Evolutionary conservation across 2,329 filamentous ascomycete species (phyloP).

Genomic region (Hypoxylon sp.): DNA sequence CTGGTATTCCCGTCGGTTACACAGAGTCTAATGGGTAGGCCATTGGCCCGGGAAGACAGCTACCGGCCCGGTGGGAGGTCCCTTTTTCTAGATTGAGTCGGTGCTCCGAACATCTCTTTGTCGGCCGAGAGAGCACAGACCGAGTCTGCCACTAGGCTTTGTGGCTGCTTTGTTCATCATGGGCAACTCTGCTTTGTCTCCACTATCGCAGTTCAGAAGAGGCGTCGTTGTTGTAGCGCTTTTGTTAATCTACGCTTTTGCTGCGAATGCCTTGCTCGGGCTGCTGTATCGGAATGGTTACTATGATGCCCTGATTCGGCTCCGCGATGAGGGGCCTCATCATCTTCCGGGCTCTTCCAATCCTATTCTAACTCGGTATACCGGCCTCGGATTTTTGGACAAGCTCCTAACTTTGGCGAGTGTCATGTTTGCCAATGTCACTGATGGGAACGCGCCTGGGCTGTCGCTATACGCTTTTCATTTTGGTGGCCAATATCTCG

Average conservation of each 20-base stretch:
- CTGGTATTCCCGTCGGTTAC: slow-evolving; percentile 20
- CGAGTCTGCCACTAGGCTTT: not conserved
- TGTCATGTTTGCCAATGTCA: slow-evolving; percentile 40
- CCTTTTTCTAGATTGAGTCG: slow-evolving; percentile 12
- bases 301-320: slow-evolving; percentile 30
- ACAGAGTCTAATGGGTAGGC: slow-evolving; percentile 20
- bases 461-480: slow-evolving; percentile 39
- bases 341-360: slow-evolving; percentile 37
- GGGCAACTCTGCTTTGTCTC: slow-evolving; percentile 16
- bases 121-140: slow-evolving; percentile 10
- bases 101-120: slow-evolving; percentile 11
- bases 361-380: slow-evolving; percentile 33
- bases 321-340: slow-evolving; percentile 35
- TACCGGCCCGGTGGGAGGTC: slow-evolving; percentile 14
- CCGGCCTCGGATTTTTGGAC: slow-evolving; percentile 31
- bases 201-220: slow-evolving; percentile 18
- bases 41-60: slow-evolving; percentile 17
- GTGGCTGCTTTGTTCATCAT: slow-evolving; percentile 13
- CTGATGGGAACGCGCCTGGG: slow-evolving; percentile 32
- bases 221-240: slow-evolving; percentile 25
- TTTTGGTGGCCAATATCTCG: slow-evolving; percentile 40
- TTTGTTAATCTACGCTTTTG: slow-evolving; percentile 32
- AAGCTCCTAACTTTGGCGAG: slow-evolving; percentile 36
- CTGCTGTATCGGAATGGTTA: slow-evolving; percentile 37
- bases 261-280: slow-evolving; percentile 30